Percentiles rank a stretch among this genome's conserved stretches.
phyloP scores from a whole-genome alignment of 768 basidiomycete species.

The Xerocomellus amylosporus region DNA sequence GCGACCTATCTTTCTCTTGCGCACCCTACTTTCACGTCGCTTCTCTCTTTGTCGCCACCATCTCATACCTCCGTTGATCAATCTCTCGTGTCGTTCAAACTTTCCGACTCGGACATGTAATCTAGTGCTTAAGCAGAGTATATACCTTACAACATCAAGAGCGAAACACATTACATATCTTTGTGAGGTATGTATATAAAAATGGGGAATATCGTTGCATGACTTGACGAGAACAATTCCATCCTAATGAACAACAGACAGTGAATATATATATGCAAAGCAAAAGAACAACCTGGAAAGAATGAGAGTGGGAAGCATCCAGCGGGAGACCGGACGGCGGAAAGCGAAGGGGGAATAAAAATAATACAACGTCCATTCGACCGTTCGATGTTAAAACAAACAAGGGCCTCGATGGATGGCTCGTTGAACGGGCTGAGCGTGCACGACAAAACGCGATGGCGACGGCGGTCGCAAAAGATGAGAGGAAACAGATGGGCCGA shows the following conservation, averaged over 20 bases:
- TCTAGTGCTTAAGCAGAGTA: constrained; percentile 10
- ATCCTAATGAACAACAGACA: constrained; percentile 6
- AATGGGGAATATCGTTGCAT: constrained; percentile 19
- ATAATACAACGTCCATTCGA: constrained; percentile 12
- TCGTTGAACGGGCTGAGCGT: background rate
- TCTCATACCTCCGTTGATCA: background rate
- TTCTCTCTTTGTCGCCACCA: background rate
- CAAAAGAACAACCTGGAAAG: background rate
- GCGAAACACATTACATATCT: constrained; percentile 24
- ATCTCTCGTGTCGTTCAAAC: background rate
- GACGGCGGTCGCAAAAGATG: background rate
- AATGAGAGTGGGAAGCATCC: background rate
- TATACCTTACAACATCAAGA: constrained; percentile 18
- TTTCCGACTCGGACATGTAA: constrained; percentile 12
- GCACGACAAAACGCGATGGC: background rate
- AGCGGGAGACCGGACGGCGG: background rate
- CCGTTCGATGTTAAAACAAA: background rate
- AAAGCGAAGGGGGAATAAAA: constrained; percentile 27
- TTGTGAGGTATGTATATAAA: constrained; percentile 25
- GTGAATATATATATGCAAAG: constrained; percentile 7
- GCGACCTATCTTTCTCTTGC: background rate
- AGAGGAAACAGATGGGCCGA: background rate
- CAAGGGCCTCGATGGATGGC: background rate
- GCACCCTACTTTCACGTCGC: constrained; percentile 5
- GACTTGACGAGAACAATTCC: constrained; percentile 10